These are phyloP conservation scores for Melampsora abietis-canadensis DNA, from an alignment of 1,284 basidiomycete genomes.

Conservation along the genomic window DNA sequence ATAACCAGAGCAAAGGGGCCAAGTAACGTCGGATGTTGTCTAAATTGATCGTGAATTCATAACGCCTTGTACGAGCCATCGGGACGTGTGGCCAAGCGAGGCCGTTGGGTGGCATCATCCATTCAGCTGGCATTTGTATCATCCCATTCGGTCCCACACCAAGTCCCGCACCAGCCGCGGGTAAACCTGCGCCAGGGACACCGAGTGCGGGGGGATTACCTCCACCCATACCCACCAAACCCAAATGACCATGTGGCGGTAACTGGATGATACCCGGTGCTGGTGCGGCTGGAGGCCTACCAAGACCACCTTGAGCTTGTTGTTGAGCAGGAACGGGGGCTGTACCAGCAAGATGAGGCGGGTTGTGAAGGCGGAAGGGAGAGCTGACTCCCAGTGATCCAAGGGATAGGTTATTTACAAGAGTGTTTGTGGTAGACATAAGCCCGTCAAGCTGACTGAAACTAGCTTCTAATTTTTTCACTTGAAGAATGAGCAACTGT, in stretches of 20 bases:
- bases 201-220: not conserved
- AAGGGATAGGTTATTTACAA: conserved; percentile 1
- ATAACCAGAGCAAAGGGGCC: conserved; percentile 49
- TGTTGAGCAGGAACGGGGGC: conserved; percentile 12
- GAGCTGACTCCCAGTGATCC: not conserved
- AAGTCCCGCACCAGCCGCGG: conserved; percentile 13
- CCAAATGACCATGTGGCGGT: not conserved
- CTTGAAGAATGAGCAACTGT: conserved; percentile 25
- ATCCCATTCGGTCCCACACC: conserved; percentile 16
- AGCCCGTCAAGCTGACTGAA: conserved; percentile 25
- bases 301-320: not conserved
- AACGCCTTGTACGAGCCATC: conserved; percentile 29
- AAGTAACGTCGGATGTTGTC: conserved; percentile 49
- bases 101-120: conserved; percentile 13
- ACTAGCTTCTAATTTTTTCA: conserved; percentile 23
- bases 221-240: not conserved
- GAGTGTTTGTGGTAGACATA: conserved; percentile 5
- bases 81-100: conserved; percentile 21
- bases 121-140: conserved; percentile 8
- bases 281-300: not conserved
- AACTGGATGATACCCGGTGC: not conserved
- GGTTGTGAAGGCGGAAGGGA: conserved; percentile 14
- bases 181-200: conserved; percentile 16
- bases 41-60: conserved; percentile 50
- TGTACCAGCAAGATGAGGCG: not conserved